Conservation (phyloP, 352 stramenopile genomes). For the Phytophthora rubi region DNA sequence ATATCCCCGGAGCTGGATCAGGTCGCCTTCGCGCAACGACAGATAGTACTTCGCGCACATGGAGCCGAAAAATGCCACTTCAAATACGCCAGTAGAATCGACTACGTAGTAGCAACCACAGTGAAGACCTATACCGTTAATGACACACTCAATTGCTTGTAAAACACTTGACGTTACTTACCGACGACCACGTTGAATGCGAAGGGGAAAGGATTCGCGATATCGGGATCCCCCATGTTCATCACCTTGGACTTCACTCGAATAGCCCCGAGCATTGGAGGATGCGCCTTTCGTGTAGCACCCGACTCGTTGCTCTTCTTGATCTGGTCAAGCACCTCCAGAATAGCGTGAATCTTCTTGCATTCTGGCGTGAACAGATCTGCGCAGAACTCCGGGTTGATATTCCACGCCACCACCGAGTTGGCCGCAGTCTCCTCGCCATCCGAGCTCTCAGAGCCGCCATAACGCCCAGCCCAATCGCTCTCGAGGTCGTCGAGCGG, state of each 20-base stretch:
- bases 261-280: conserved; percentile 59
- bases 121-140: neutral
- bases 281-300: conserved; percentile 2
- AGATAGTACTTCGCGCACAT: conserved; percentile 69
- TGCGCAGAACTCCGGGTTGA: conserved; percentile 24
- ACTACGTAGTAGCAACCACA: conserved; percentile 31
- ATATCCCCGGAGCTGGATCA: conserved; percentile 64
- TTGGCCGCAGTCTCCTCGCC: neutral
- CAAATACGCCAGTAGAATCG: conserved; percentile 47
- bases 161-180: conserved; percentile 20
- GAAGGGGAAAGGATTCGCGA: conserved; percentile 66
- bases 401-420: conserved; percentile 30
- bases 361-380: conserved; percentile 34
- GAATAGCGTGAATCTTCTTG: conserved; percentile 30
- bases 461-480: conserved; percentile 19
- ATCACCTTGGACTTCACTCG: conserved; percentile 63
- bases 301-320: conserved; percentile 12
- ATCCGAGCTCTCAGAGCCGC: neutral
- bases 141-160: neutral
- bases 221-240: conserved; percentile 49
- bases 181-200: conserved; percentile 68
- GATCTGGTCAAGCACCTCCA: conserved; percentile 32
- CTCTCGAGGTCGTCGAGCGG: conserved; percentile 38
- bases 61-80: conserved; percentile 73
- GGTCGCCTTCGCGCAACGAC: conserved; percentile 61